Evolutionary conservation across 768 basidiomycete genomes (phyloP).

Genomic region (Boletales sp.): DNA sequence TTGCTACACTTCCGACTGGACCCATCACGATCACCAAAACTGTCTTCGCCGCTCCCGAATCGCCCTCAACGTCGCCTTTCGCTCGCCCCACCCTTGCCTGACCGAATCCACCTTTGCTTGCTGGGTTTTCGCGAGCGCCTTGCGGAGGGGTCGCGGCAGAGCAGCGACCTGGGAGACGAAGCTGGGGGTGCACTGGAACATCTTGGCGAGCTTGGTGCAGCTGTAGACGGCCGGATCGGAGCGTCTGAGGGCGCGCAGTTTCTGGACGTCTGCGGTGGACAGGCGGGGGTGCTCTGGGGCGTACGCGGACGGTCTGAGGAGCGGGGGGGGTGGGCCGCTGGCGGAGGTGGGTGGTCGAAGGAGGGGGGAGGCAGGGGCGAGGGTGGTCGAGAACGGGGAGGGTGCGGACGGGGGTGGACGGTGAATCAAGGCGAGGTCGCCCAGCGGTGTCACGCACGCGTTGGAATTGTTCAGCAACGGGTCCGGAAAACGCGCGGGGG

Average conservation of each 20-base stretch:
- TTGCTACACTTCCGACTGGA: too few species aligned
- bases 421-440: conserved; percentile 74
- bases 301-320: conserved; percentile 41
- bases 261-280: conserved; percentile 49
- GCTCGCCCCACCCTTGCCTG: conserved; percentile 68
- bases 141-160: conserved; percentile 49
- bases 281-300: conserved; percentile 36
- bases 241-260: conserved; percentile 56
- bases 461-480: conserved; percentile 53
- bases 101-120: conserved; percentile 45
- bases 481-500: conserved; percentile 57
- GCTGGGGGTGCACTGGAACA: conserved; percentile 67
- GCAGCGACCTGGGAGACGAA: conserved; percentile 68
- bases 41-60: conserved; percentile 64
- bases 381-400: conserved; percentile 67
- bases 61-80: conserved; percentile 57
- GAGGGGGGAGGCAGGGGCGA: conserved; percentile 68
- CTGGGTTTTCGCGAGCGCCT: conserved; percentile 38
- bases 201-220: conserved; percentile 63
- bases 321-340: conserved; percentile 42
- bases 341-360: conserved; percentile 40
- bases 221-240: conserved; percentile 59
- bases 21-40: conserved; percentile 52
- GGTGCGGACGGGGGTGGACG: conserved; percentile 80
- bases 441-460: conserved; percentile 48